phyloP scores from a whole-genome alignment of 108 stramenopile species.

The Bacterosira constricta region DNA sequence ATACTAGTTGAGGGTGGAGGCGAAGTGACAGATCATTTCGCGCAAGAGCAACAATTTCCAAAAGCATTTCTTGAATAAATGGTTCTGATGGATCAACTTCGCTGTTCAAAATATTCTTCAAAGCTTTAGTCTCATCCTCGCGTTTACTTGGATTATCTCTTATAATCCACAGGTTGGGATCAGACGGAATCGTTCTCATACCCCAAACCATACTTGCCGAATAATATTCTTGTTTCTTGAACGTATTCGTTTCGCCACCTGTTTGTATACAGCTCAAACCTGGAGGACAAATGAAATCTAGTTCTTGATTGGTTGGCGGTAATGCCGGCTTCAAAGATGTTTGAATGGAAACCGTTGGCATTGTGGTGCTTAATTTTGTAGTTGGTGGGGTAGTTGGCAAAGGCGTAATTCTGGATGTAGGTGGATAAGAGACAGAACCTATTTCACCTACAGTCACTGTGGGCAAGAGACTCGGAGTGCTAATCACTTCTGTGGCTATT shows the following conservation, averaged over 20 bases:
- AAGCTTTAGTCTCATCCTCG: background rate
- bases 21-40: background rate
- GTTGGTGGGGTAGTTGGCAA: background rate
- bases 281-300: no score
- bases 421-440: no score
- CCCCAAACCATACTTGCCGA: conserved; percentile 2
- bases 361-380: no score
- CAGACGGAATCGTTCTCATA: background rate
- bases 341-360: no score
- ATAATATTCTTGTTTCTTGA: background rate
- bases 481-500: no score
- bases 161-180: background rate
- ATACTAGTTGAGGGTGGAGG: background rate
- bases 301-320: no score
- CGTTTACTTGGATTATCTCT: background rate
- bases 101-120: no score
- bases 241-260: background rate
- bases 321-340: no score
- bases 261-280: no score
- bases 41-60: background rate
- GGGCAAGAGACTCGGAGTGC: no score
- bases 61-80: background rate
- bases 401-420: background rate
- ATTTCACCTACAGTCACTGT: no score
- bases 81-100: conserved; percentile 5